A percentile compares a stretch with the other conserved stretches of the same genome.
Conservation (phyloP, 2,329 filamentous ascomycete species). For the Hymenotorrendiella dingleyae region DNA sequence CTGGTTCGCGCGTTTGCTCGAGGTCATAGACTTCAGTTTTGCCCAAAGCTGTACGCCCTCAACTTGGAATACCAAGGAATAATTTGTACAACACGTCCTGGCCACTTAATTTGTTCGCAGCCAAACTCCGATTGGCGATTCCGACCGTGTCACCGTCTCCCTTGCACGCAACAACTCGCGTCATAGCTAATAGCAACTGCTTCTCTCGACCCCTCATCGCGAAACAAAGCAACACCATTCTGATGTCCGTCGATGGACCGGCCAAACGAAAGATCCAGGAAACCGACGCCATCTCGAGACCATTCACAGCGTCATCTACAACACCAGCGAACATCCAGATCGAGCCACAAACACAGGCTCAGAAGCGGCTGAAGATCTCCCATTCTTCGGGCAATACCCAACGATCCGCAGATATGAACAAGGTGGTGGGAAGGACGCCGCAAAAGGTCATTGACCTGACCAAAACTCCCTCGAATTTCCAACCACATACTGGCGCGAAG, state of each 20-base stretch:
- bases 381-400: conserved; percentile 37
- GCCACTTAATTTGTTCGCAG: no score
- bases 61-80: no score
- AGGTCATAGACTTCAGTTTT: no score
- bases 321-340: conserved; percentile 3
- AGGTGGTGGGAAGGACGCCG: conserved; percentile 12
- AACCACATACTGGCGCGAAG: conserved; percentile 70
- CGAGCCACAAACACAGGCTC: conserved; percentile 27
- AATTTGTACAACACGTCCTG: no score
- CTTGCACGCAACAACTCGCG: no score
- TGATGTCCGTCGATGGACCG: conserved; percentile 23
- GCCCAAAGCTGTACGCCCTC: no score
- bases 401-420: conserved; percentile 21
- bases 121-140: no score
- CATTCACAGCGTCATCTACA: conserved; percentile 3
- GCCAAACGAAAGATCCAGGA: conserved; percentile 25
- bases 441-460: conserved; percentile 23
- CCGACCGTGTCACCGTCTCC: no score
- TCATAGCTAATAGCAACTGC: background rate
- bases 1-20: no score
- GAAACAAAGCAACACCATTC: background rate
- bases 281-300: background rate
- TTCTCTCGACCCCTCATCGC: background rate
- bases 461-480: conserved; percentile 43
- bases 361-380: conserved; percentile 71